A percentile compares a stretch with the other conserved stretches of the same genome.
These are phyloP conservation scores for Candida pini DNA, from an alignment of 805 yeast genomes.

Conservation along the genomic window DNA sequence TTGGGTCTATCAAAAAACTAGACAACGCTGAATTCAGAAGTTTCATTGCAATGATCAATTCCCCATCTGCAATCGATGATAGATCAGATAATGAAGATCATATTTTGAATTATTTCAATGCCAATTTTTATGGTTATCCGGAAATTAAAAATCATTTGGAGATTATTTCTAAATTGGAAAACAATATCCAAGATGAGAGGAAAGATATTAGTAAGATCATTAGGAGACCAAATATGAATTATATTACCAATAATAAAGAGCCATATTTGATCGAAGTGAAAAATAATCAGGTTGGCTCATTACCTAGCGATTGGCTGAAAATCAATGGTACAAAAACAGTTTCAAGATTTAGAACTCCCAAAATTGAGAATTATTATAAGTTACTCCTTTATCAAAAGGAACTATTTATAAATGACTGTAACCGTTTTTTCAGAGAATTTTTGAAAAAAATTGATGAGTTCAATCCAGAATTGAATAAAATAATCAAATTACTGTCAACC, in stretches of 20 bases:
- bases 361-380: constrained; percentile 44
- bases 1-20: constrained; percentile 11
- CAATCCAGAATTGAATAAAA: constrained; percentile 33
- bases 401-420: constrained; percentile 38
- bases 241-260: constrained; percentile 52
- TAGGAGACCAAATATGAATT: constrained; percentile 53
- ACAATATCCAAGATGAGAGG: constrained; percentile 49
- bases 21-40: constrained; percentile 23
- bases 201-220: constrained; percentile 36
- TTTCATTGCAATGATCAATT: constrained; percentile 46
- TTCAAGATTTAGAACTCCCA: constrained; percentile 69
- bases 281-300: constrained; percentile 43
- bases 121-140: constrained; percentile 34
- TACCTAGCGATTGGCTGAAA: constrained; percentile 77
- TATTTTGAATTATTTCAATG: constrained; percentile 34
- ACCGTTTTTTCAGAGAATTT: constrained; percentile 40
- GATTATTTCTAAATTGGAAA: constrained; percentile 39
- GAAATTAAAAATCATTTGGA: constrained; percentile 34
- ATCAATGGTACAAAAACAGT: constrained; percentile 64
- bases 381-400: constrained; percentile 58
- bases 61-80: constrained; percentile 47
- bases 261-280: constrained; percentile 75
- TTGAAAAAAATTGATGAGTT: constrained; percentile 33
- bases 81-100: constrained; percentile 34
- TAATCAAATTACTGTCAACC: constrained; percentile 44